Evolutionary conservation across 352 stramenopile genomes (phyloP), one percentile per base, ranked within the genome.

Genomic region (Phytophthora macrochlamydospora): DNA sequence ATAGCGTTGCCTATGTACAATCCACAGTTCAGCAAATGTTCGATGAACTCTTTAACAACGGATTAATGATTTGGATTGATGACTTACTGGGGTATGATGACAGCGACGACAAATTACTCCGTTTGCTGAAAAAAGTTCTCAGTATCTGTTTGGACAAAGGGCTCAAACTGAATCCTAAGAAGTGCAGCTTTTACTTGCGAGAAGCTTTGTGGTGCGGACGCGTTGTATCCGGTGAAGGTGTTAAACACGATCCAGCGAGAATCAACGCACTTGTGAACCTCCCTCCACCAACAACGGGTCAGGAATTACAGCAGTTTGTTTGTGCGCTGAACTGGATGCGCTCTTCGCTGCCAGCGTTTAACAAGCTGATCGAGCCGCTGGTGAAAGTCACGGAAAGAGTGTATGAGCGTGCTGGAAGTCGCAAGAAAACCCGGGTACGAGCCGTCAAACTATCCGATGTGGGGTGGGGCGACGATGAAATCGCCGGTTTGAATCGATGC

Each of bases 321-420:
- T 73, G 58, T 30, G 65, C 52, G 1, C 42, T 67, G 35, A 73
- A 73, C 30, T 62, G 65, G 59, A 59, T 63, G 65, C n/a, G 65
- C 18, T 31, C 29, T 5, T 64, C 54, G 9, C 9, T 73, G 2
- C 65, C 56, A 24, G 61, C 57, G 8, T 73, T 50, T 37, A 63
- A 54, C 14, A 61, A 61, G 28, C 29, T 67, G 13, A 55, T 62
- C n/a, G 24, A 42, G 5, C 28, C 48, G 9, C 12, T 59, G 2
- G 5, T 52, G 8, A 51, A 55, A 5, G 13, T 57, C 0, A 64
- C 68, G 50, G 59, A 64, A 43, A 38, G 43, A 8, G 59, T 59
- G 6, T 63, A 65, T 7, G 31, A 57, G 33, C 35, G 35, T 40
- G 35, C 35, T 40, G 35, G 35, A 11, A 11, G 35, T 40, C 35